Base-by-base conservation (phyloP, 1,284 basidiomycete species). In the Inonotus obliquus region DNA sequence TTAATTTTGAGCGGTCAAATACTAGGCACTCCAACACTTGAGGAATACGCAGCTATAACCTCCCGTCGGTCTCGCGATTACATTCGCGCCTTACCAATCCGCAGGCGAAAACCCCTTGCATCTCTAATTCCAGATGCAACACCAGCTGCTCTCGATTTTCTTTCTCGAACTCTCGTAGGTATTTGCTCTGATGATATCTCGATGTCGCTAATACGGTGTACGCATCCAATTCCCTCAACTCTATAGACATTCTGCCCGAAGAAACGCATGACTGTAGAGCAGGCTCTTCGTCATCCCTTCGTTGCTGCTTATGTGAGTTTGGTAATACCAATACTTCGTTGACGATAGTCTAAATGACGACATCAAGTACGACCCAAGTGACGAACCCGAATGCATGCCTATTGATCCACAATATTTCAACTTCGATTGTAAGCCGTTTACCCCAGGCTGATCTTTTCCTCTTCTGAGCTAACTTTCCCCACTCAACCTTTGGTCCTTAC, bases 11-110 rank as follows among this genome's bases (percentile, higher is more conserved):
- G 87, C 89, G 65, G 80, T 91, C n/a, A 74, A 91, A 54, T 89
- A 85, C 86, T 70, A 63, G 76, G 65, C n/a, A 11, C 54, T 65
- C 76, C 81, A 63, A 56, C 51, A 32, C 38, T 63, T 9, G 47
- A 57, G 45, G 61, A 59, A 25, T 63, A 63, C 44, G 56, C 47
- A 32, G 54, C 37, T 23, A 63, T 60, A 45, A 60, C 59, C 23
- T 63, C 62, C 19, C 41, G 51, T 81, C 83, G 64, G 67, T 83
- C 95, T 0, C 95, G 96, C 80, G 94, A 97, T 70, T 99, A 99
- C 74, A 99, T 99, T 71, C 91, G 97, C 56, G 97, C 94, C 11
- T 82, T 99, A 14, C 97, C 97, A n/a, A 98, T 95, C 81, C 96
- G 96, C 75, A 92, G 95, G n/a, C 86, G 92, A 19, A 91, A 98